phyloP scores from a whole-genome alignment of 768 basidiomycete genomes.

The Rhodotorula graminis region DNA sequence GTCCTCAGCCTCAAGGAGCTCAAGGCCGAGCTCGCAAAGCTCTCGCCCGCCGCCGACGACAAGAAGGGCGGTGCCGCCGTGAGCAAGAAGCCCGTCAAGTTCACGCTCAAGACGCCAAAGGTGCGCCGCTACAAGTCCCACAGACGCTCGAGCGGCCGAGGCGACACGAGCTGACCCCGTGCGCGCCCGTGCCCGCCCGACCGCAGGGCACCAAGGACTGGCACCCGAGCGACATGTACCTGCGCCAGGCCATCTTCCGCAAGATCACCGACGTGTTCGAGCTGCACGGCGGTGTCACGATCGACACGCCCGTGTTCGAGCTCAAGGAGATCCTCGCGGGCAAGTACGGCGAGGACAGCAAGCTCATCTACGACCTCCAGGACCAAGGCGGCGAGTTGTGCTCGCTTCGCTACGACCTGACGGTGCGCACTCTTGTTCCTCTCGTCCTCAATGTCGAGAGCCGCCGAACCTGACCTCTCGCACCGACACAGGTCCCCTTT shows the following conservation, averaged over 20 bases:
- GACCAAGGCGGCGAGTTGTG: conserved; percentile 98
- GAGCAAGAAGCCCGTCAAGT: conserved; percentile 44
- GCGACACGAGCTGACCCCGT: no score
- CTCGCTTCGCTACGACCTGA: conserved; percentile 90
- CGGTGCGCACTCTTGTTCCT: conserved; percentile 51
- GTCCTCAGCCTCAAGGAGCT: conserved; percentile 35
- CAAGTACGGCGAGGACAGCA: conserved; percentile 96
- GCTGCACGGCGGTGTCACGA: conserved; percentile 78
- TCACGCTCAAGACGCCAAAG: conserved; percentile 91
- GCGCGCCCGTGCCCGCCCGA: neutral
- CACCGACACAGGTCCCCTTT: conserved; percentile 61
- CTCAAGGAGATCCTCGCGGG: conserved; percentile 91
- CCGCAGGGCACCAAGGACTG: conserved; percentile 88
- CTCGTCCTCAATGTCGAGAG: neutral
- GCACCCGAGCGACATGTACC: conserved; percentile 83
- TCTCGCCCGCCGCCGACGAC: conserved; percentile 48
- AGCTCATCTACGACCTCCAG: conserved; percentile 93
- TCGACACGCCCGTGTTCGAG: conserved; percentile 98
- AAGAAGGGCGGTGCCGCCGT: conserved; percentile 52
- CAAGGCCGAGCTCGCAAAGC: conserved; percentile 48
- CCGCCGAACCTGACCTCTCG: neutral
- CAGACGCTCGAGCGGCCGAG: no score
- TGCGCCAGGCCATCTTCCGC: conserved; percentile 81
- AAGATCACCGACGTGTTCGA: conserved; percentile 84
- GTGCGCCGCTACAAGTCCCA: conserved; percentile 51